Evolutionary conservation across 345 rosid genomes (phyloP).

Genomic region (Citrus unshiu): DNA sequence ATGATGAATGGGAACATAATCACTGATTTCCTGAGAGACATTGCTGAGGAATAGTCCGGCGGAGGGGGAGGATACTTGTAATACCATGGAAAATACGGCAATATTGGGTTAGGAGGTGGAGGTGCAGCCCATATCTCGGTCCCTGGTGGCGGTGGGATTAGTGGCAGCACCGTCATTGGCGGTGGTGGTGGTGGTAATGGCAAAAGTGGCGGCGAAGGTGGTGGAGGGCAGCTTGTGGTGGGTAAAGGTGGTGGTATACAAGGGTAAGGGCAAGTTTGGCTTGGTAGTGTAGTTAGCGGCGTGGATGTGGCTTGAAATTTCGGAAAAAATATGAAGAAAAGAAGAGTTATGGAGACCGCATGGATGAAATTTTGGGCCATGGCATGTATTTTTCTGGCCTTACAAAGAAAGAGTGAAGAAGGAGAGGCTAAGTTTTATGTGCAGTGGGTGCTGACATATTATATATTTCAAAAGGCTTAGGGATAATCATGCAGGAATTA

Average conservation of each 20-base stretch:
- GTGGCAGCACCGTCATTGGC: background rate
- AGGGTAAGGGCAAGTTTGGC: slow-evolving; percentile 25
- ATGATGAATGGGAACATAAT: background rate
- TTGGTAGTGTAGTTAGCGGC: slow-evolving; percentile 8
- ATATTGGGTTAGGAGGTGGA: slow-evolving; percentile 55
- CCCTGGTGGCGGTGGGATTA: slow-evolving; percentile 10
- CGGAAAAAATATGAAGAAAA: slow-evolving; percentile 9
- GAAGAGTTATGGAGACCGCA: background rate
- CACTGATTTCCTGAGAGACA: background rate
- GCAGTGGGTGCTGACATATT: slow-evolving; percentile 14
- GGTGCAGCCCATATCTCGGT: slow-evolving; percentile 16
- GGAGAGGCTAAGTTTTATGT: background rate
- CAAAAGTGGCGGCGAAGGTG: background rate
- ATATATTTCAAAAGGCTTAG: background rate
- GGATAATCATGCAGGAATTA: background rate
- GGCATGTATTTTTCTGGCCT: background rate
- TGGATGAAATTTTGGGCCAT: slow-evolving; percentile 16
- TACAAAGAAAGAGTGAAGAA: background rate
- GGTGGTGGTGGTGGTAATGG: slow-evolving; percentile 1
- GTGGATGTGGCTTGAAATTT: slow-evolving; percentile 9
- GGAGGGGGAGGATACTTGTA: slow-evolving; percentile 46
- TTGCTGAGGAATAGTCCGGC: slow-evolving; percentile 12
- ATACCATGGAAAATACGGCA: slow-evolving; percentile 53
- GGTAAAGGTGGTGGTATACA: slow-evolving; percentile 39
- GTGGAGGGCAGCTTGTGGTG: slow-evolving; percentile 29